phyloP scores from a whole-genome alignment of 2,329 filamentous ascomycete species.

The Colletotrichum karsti region DNA sequence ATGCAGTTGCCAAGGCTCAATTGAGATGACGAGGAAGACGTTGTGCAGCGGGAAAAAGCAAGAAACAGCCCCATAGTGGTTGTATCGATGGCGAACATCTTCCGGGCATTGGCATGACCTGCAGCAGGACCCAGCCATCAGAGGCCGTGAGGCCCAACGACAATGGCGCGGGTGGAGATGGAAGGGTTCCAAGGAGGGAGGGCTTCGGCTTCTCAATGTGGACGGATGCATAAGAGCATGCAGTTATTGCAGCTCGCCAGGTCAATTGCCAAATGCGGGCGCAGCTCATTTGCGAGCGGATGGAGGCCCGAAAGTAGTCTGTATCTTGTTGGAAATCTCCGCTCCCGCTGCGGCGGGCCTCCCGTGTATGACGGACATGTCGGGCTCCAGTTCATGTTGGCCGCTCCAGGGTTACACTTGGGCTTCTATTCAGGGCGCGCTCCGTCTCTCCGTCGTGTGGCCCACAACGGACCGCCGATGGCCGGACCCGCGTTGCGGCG shows the following conservation, averaged over 20 bases:
- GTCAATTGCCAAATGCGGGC: neutral
- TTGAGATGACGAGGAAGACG: neutral
- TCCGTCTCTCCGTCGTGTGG: neutral
- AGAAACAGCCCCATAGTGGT: neutral
- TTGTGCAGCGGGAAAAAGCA: neutral
- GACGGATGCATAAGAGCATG: neutral
- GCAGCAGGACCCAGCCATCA: conserved; percentile 6
- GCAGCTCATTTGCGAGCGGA: conserved; percentile 1
- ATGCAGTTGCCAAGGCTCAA: neutral
- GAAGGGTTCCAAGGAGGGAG: neutral
- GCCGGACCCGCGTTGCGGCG: neutral
- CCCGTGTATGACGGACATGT: conserved; percentile 17
- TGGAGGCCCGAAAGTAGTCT: neutral
- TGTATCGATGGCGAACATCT: neutral
- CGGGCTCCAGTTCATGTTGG: conserved; percentile 1
- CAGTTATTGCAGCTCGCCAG: neutral
- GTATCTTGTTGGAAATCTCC: conserved; percentile 11
- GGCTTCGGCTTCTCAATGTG: neutral
- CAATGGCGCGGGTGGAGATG: neutral
- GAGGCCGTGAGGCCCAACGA: neutral
- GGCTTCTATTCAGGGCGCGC: neutral
- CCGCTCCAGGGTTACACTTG: conserved; percentile 12
- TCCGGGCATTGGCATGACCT: neutral
- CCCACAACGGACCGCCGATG: neutral
- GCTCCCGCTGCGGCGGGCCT: conserved; percentile 20